Percentiles rank a stretch among this genome's conserved stretches.
These are phyloP conservation scores for Mycena crocata DNA, from an alignment of 768 basidiomycete genomes.

Conservation along the genomic window DNA sequence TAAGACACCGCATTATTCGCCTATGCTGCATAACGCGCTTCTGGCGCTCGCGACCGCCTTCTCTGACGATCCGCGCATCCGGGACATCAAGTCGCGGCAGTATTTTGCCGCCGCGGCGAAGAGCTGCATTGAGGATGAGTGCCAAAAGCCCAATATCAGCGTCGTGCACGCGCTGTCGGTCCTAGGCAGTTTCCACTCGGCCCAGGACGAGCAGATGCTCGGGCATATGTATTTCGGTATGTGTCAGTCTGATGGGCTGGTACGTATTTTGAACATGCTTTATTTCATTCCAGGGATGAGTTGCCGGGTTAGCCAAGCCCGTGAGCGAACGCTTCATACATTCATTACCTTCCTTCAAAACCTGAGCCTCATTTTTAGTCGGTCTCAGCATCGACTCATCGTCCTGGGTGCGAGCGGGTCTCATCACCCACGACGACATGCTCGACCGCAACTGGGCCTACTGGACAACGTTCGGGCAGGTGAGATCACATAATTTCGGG, in stretches of 20 bases:
- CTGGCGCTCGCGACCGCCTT: constrained; percentile 39
- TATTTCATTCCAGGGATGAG: constrained; percentile 31
- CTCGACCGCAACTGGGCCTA: constrained; percentile 54
- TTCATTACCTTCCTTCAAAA: neutral
- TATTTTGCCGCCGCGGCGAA: constrained; percentile 31
- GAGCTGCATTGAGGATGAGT: constrained; percentile 29
- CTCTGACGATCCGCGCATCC: constrained; percentile 35
- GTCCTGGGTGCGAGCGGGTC: constrained; percentile 50
- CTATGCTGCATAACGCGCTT: constrained; percentile 64
- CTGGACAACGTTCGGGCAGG: constrained; percentile 51
- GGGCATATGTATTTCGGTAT: constrained; percentile 35
- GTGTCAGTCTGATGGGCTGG: neutral
- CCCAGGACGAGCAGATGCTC: constrained; percentile 29
- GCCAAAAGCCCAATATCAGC: constrained; percentile 34
- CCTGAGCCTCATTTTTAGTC: too few relatives aligned
- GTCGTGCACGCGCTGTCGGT: constrained; percentile 36
- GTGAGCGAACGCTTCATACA: constrained; percentile 17
- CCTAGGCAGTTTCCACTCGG: constrained; percentile 33
- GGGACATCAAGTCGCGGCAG: constrained; percentile 27
- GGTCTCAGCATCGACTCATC: constrained; percentile 54
- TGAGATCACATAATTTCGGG: neutral
- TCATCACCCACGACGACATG: constrained; percentile 49
- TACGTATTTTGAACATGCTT: too few relatives aligned
- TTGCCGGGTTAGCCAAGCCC: constrained; percentile 15
- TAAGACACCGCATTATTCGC: constrained; percentile 59